phyloP scores from a whole-genome alignment of 2,329 filamentous ascomycete species.

The Colletotrichum noveboracense region DNA sequence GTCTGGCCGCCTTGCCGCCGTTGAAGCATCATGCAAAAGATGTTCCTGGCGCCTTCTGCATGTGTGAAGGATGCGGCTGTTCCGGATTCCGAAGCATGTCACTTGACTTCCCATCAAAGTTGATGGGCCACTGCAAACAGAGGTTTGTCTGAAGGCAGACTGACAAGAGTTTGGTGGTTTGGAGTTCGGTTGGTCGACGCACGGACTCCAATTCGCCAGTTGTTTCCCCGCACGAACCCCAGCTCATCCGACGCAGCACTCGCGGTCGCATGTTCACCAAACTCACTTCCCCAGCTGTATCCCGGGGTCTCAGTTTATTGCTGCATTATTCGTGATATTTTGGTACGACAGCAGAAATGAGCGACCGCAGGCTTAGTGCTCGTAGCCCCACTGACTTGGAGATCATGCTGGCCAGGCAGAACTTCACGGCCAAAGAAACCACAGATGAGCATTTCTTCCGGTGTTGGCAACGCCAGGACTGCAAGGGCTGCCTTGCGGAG shows the following conservation, averaged over 20 bases:
- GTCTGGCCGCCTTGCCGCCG: background rate
- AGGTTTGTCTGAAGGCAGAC: background rate
- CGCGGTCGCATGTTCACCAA: background rate
- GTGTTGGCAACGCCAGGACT: conserved; percentile 58
- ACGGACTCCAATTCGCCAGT: background rate
- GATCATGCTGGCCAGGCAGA: conserved; percentile 20
- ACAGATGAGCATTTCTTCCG: conserved; percentile 47
- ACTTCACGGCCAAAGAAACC: conserved; percentile 33
- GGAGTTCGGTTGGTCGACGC: background rate
- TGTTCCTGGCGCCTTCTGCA: background rate
- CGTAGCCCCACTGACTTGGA: background rate
- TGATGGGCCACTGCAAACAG: background rate
- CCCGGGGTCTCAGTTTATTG: background rate
- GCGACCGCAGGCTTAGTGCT: background rate
- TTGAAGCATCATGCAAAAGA: background rate
- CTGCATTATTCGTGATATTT: background rate
- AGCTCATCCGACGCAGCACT: background rate
- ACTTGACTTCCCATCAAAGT: background rate
- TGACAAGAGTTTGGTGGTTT: background rate
- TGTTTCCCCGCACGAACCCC: background rate
- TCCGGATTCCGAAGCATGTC: background rate
- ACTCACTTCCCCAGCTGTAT: background rate
- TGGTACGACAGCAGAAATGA: background rate
- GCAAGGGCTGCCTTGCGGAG: conserved; percentile 48
- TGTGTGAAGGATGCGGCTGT: background rate